Percentiles rank a stretch among this genome's conserved stretches.
Conservation (phyloP, 116 monocot genomes). For the Zostera marina region DNA sequence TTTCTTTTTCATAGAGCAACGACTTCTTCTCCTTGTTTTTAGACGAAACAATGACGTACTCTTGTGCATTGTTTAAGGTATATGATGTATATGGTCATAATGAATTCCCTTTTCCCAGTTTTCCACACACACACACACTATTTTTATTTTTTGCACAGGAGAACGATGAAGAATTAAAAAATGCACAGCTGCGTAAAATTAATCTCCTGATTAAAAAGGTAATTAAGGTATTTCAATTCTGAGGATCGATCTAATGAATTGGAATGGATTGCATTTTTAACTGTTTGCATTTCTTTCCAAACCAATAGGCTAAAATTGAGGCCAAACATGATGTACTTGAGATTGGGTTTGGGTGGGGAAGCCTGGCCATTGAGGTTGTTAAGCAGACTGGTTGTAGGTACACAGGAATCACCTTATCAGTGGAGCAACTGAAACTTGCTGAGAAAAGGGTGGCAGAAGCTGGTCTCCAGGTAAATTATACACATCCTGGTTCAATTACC, state of each 20-base stretch:
- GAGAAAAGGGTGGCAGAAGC: constrained; percentile 62
- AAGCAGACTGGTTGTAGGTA: constrained; percentile 77
- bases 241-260: neutral
- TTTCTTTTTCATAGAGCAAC: constrained; percentile 48
- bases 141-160: constrained; percentile 15
- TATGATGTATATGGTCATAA: too few species aligned
- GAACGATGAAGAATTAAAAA: constrained; percentile 62
- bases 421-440: constrained; percentile 69
- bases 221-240: neutral
- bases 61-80: constrained; percentile 79
- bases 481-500: neutral
- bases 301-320: constrained; percentile 52
- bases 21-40: constrained; percentile 87
- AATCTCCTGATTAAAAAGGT: constrained; percentile 79
- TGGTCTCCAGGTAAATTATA: constrained; percentile 53
- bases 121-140: neutral
- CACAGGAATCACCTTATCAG: constrained; percentile 83
- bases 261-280: neutral
- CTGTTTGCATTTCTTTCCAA: constrained; percentile 3
- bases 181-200: constrained; percentile 71
- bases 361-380: constrained; percentile 67
- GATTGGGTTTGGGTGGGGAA: constrained; percentile 97
- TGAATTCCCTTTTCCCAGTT: neutral
- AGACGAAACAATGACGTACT: constrained; percentile 94
- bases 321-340: constrained; percentile 76